Percentiles rank a stretch among this genome's conserved stretches.
phyloP scores from a whole-genome alignment of 306 rosid genomes.

The peach (Prunus persica) region Prunus_persica_NCBIv2 NC_034014.1:28111001-28111500 shows the following conservation, averaged over 20 bases:
- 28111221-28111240: conserved; percentile 39
- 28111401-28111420: conserved; percentile 39
- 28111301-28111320: conserved; percentile 33
- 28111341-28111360: conserved; percentile 43
- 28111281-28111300: conserved; percentile 41
- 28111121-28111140: conserved; percentile 44
- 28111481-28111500: conserved; percentile 21
- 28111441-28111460: conserved; percentile 40
- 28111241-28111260: conserved; percentile 46
- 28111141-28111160: conserved; percentile 65
- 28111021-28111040: conserved; percentile 37
- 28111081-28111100: conserved; percentile 33
- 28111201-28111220: conserved; percentile 47
- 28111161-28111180: conserved; percentile 70
- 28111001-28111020: conserved; percentile 41
- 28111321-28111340: conserved; percentile 46
- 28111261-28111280: conserved; percentile 45
- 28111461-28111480: conserved; percentile 37
- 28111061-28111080: conserved; percentile 39
- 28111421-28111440: conserved; percentile 37
- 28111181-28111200: conserved; percentile 30
- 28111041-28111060: conserved; percentile 42
- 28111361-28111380: conserved; percentile 56
- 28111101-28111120: conserved; percentile 40
- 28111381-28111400: conserved; percentile 31